Evolutionary conservation across 768 basidiomycete species (phyloP), one percentile per base, ranked within the genome.

Genomic region (Lyophyllum atratum): DNA sequence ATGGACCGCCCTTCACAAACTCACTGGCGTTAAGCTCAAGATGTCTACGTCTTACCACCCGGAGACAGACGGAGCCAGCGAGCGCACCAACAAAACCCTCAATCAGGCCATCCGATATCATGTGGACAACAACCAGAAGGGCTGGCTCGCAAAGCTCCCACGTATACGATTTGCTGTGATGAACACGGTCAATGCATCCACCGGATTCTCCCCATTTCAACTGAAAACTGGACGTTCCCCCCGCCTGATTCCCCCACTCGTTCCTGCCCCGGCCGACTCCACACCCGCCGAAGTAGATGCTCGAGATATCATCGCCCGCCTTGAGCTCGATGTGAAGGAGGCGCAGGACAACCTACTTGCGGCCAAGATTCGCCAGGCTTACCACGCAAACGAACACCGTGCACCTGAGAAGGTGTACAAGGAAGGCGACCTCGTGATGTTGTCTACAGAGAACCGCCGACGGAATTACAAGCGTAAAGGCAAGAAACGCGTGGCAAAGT

Each of bases 31-130:
- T 0, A 61, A 68, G 4, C 52, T 75, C 0, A 66, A 67, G 24
- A 63, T 79, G 59, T 77, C 75, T 0, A 72, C 72, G 0, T 51
- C 74, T 0, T 77, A 68, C 42, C 77, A 80, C 33, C 76, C 74
- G 0, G 64, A 80, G 47, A 77, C 74, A 0, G 72, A 79, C 54
- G 76, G 77, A 0, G 31, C 64, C 1, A 74, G 68, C 22, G 71
- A 80, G 55, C 52, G 65, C 0, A 69, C 67, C 0, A 76, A 77
- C 59, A 72, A 73, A 28, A 77, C 72, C 0, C 46, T 77, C 0
- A 65, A 58, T 26, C 74, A 78, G 49, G 48, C 40, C 0, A 42
- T 77, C 0, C 55, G 67, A 0, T 72, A 61, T 44, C 59, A 66
- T 42, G 70, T 75, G 0, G 65, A 69, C 5, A 22, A 54, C 0